Conservation (phyloP, 176 grass and related monocot species). For the Aegilops umbellulata region DNA sequence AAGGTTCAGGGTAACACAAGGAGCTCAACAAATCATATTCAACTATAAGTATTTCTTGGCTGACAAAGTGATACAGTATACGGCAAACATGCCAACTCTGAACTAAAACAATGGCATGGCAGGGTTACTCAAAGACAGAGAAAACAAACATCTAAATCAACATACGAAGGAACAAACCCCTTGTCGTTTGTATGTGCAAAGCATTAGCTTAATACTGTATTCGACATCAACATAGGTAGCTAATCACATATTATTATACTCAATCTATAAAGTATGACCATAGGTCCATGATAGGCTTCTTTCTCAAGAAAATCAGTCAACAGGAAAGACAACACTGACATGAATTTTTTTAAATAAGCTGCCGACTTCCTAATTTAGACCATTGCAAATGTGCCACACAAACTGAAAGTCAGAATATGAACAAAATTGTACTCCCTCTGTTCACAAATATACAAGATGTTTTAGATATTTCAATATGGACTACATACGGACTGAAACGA, state of each 20-base stretch:
- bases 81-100: background rate
- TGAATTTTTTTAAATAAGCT: background rate
- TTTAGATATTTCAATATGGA: too few relatives aligned
- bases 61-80: background rate
- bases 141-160: background rate
- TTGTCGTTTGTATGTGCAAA: background rate
- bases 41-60: background rate
- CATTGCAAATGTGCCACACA: background rate
- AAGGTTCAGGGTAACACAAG: background rate
- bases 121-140: background rate
- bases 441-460: too few relatives aligned
- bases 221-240: slow-evolving; percentile 12
- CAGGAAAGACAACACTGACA: background rate
- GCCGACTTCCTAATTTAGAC: background rate
- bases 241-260: slow-evolving; percentile 20
- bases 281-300: background rate
- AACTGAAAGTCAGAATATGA: background rate
- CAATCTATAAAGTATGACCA: slow-evolving; percentile 2
- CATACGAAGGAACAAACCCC: background rate
- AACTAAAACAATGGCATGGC: slow-evolving; percentile 9
- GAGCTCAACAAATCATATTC: background rate
- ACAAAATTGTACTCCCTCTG: background rate
- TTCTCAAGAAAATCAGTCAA: background rate
- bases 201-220: slow-evolving; percentile 17
- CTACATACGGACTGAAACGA: too few relatives aligned